These are phyloP conservation scores for Amborella trichopoda DNA, from an alignment of 164 flowering plant genomes.

Conservation along the genomic window DNA sequence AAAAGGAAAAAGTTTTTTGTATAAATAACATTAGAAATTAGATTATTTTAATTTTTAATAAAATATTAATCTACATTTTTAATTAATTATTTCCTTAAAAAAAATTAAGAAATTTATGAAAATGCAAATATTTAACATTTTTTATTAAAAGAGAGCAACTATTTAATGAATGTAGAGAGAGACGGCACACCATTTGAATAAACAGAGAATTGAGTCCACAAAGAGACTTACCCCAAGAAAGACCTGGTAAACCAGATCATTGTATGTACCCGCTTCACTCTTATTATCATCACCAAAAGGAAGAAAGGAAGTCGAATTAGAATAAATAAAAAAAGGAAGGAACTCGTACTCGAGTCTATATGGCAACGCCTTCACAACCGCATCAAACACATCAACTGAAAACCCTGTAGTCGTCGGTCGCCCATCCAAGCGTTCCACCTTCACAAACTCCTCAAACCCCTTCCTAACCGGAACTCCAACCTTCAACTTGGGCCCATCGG, in stretches of 20 bases:
- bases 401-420: slow-evolving; percentile 1
- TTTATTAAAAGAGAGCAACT: no score
- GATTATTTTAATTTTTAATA: no score
- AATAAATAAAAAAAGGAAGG: slow-evolving; percentile 1
- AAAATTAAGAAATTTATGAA: no score
- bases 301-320: no score
- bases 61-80: no score
- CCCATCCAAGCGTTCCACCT: slow-evolving; percentile 1
- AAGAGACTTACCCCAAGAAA: not conserved
- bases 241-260: not conserved
- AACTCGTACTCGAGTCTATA: not conserved
- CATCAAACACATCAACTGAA: not conserved
- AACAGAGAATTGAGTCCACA: no score
- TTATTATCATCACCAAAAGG: not conserved
- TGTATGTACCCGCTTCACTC: not conserved
- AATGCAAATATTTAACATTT: no score
- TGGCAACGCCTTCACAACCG: not conserved
- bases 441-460: slow-evolving; percentile 15
- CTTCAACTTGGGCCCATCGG: slow-evolving; percentile 12
- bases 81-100: no score
- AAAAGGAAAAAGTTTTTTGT: no score
- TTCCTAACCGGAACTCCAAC: slow-evolving; percentile 26
- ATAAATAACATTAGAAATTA: no score
- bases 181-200: no score
- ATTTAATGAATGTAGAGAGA: no score